Base-by-base conservation (phyloP, 2,329 filamentous ascomycete species). In the Zymoseptoria passerinii region DNA sequence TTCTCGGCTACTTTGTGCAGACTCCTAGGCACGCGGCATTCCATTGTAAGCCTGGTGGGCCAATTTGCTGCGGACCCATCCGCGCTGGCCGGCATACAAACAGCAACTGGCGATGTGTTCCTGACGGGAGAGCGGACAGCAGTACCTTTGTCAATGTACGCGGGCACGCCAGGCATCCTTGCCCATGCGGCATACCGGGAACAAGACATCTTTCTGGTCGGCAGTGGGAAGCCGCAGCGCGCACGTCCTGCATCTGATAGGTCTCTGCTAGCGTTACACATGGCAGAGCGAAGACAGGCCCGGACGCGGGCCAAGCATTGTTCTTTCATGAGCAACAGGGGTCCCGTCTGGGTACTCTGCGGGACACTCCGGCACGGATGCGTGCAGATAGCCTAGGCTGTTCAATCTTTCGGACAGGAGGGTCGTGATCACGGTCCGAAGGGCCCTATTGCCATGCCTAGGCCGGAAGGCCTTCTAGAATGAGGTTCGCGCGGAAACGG, bases 401-500 rank as follows among this genome's bases (percentile, higher is more conserved):
- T 60, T 51, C 58, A 44, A 44, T 44, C 35, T 44, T 44, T 44
- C 35, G 35, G 35, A 44, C 35, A 44, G 35, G 35, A 44, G 6
- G 35, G 35, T 16, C 35, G n/a, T 44, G 35, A 44, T 44, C 35
- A 27, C 49, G 49, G 49, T 16, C 56, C 51, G 50, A 48, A 52
- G 53, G 51, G 56, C 54, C 57, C 28, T 53, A 56, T 58, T 57
- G 50, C 55, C 19, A 54, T 53, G 55, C 29, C 57, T 55, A 62
- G 58, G 59, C 58, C 58, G 52, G 53, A 50, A 60, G 58, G 53
- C 62, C 56, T 63, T 65, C 63, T 64, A 62, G 61, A 62, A 65
- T 52, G 60, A 54, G 20, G 61, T 64, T 64, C 60, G 57, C 53
- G 50, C 61, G 60, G 63, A 52, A 52, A 52, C 53, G 55, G 56